phyloP scores from a whole-genome alignment of 805 yeast genomes.

The Teunomyces gatunensis region DNA sequence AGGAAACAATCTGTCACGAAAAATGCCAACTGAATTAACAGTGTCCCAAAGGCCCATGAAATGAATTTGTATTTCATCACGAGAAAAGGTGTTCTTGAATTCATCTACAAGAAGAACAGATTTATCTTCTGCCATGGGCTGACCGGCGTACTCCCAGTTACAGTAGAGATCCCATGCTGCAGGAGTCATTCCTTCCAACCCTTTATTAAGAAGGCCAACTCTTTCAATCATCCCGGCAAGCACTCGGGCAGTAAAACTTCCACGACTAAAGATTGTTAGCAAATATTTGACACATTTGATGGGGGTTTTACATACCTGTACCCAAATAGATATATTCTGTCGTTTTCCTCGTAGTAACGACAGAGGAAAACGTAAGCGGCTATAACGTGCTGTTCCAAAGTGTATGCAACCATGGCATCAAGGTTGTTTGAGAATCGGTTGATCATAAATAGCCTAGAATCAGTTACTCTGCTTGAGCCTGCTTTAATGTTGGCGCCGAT shows the following conservation, averaged over 20 bases:
- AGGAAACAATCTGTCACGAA: slow-evolving; percentile 59
- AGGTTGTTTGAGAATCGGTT: slow-evolving; percentile 10
- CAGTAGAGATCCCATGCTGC: slow-evolving; percentile 65
- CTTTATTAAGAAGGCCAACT: slow-evolving; percentile 57
- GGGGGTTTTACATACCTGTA: slow-evolving; percentile 33
- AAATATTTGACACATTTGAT: not conserved
- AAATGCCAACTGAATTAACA: slow-evolving; percentile 61
- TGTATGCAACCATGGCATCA: slow-evolving; percentile 52
- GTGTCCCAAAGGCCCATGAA: slow-evolving; percentile 72
- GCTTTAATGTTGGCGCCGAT: slow-evolving; percentile 53
- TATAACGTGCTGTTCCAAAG: slow-evolving; percentile 55
- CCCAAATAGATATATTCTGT: slow-evolving; percentile 56
- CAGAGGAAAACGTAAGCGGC: slow-evolving; percentile 56
- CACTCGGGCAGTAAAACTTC: slow-evolving; percentile 64
- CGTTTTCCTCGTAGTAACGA: slow-evolving; percentile 48
- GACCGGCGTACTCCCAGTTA: slow-evolving; percentile 60
- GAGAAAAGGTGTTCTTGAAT: slow-evolving; percentile 53
- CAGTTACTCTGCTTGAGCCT: slow-evolving; percentile 26
- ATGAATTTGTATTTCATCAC: slow-evolving; percentile 43
- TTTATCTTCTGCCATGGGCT: slow-evolving; percentile 46
- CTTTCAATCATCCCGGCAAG: slow-evolving; percentile 63
- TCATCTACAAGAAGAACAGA: slow-evolving; percentile 48
- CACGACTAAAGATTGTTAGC: slow-evolving; percentile 36
- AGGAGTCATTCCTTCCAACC: slow-evolving; percentile 53
- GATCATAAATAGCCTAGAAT: slow-evolving; percentile 14